Conservation (phyloP, 2,329 filamentous ascomycete genomes). For the Zymoseptoria passerinii region DNA sequence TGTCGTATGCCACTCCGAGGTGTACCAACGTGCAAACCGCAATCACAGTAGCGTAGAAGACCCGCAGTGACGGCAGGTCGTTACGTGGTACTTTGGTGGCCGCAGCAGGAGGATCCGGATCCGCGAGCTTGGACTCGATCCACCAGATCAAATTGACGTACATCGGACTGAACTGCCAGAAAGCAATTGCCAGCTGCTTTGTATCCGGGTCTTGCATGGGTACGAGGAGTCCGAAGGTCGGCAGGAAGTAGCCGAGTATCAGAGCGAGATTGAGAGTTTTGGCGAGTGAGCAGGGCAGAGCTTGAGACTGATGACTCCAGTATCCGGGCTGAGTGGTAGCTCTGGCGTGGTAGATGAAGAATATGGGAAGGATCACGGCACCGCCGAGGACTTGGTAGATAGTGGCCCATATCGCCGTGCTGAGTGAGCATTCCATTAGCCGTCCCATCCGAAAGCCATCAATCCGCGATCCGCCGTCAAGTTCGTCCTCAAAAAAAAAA, state of each 20-base stretch:
- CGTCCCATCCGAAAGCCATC: no score
- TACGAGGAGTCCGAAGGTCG: background rate
- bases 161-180: background rate
- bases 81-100: background rate
- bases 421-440: background rate
- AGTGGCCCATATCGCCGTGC: background rate
- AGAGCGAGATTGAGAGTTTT: background rate
- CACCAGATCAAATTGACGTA: background rate
- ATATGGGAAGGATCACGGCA: background rate
- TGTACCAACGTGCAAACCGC: background rate
- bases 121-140: background rate
- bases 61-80: background rate
- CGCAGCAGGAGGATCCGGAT: no score
- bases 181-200: background rate
- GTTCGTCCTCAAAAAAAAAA: no score
- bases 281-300: background rate
- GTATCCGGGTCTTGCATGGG: background rate
- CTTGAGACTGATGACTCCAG: background rate
- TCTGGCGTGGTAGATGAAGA: background rate
- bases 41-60: background rate
- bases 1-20: background rate
- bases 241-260: background rate
- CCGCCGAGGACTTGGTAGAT: background rate
- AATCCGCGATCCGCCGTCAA: no score
- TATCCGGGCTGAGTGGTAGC: background rate